Conservation (phyloP, 169 alveolate genomes). For the Plasmodium cynomolgi region DNA sequence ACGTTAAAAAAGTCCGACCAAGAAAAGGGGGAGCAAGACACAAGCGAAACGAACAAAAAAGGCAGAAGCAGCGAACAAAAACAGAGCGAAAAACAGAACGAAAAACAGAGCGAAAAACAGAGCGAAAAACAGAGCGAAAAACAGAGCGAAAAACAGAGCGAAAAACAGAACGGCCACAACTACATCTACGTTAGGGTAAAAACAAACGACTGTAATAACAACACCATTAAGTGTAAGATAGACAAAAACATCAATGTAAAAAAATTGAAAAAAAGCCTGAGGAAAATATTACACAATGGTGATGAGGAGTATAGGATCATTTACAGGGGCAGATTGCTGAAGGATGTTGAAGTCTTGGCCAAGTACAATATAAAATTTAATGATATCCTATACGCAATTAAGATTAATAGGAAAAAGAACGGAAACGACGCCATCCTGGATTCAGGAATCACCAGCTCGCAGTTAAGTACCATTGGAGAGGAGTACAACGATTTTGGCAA, state of each 20-base stretch:
- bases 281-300: slow-evolving; percentile 12
- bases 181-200: slow-evolving; percentile 48
- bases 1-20: not conserved
- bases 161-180: not conserved
- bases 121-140: not conserved
- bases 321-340: slow-evolving; percentile 57
- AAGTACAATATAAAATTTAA: slow-evolving; percentile 51
- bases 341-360: slow-evolving; percentile 30
- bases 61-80: not conserved
- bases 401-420: slow-evolving; percentile 4
- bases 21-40: not conserved
- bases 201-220: slow-evolving; percentile 25
- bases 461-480: slow-evolving; percentile 68
- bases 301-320: slow-evolving; percentile 53
- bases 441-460: slow-evolving; percentile 73
- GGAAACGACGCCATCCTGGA: slow-evolving; percentile 56
- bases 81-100: not conserved
- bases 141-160: not conserved
- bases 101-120: not conserved
- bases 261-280: slow-evolving; percentile 42
- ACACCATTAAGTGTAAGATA: slow-evolving; percentile 38
- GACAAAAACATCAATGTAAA: slow-evolving; percentile 60
- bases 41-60: not conserved
- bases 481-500: slow-evolving; percentile 64
- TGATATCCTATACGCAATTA: slow-evolving; percentile 61